These are phyloP conservation scores for Paxillus rubicundulus DNA, from an alignment of 768 basidiomycete genomes.

Conservation along the genomic window DNA sequence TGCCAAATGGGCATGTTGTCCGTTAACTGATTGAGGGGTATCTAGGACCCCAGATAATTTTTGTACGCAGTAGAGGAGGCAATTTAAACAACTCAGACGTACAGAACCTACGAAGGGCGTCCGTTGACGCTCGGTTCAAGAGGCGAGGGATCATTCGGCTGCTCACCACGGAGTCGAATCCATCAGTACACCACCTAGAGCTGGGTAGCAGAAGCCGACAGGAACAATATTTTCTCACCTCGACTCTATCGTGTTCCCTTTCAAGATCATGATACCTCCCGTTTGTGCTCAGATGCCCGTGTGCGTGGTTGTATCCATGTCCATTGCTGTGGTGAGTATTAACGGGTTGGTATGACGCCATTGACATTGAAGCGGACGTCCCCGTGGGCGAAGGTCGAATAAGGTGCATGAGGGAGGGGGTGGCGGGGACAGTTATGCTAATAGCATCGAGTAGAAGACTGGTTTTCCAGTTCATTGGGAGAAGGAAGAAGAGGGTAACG, in stretches of 20 bases:
- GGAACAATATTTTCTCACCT: conserved; percentile 12
- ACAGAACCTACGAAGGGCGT: conserved; percentile 15
- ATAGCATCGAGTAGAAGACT: conserved; percentile 35
- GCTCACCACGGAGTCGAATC: conserved; percentile 14
- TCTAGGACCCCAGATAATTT: background rate
- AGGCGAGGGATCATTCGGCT: conserved; percentile 21
- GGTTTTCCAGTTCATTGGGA: background rate
- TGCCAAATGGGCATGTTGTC: too few relatives aligned
- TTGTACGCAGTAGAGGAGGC: background rate
- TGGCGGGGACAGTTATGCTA: conserved; percentile 31
- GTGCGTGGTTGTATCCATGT: too few relatives aligned
- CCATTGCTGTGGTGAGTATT: conserved; percentile 21
- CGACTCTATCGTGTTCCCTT: conserved; percentile 21
- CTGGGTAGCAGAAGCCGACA: background rate
- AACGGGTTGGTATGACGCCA: conserved; percentile 13
- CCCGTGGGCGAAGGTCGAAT: conserved; percentile 26
- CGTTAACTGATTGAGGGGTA: too few relatives aligned
- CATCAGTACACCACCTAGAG: background rate
- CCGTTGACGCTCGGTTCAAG: conserved; percentile 24
- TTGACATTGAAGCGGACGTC: conserved; percentile 16
- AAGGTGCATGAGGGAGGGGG: conserved; percentile 32
- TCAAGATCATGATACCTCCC: conserved; percentile 27
- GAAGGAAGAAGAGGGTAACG: background rate
- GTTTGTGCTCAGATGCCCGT: conserved; percentile 7
- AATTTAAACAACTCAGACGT: background rate